Conservation (phyloP, 2,329 filamentous ascomycete species). For the Diplodia corticola region DNA sequence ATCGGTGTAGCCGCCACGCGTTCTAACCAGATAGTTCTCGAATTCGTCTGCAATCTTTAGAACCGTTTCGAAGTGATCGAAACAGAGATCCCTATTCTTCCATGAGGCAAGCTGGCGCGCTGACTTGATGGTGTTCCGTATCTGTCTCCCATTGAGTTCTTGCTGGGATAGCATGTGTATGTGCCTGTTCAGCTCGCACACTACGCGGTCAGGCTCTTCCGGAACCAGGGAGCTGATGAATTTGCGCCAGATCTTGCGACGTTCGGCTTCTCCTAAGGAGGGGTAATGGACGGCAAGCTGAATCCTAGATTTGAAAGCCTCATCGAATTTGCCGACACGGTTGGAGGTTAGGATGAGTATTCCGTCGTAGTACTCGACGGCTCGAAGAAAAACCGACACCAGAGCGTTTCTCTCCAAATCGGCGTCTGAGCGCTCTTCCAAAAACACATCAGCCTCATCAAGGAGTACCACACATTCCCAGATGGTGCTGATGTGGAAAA, state of each 20-base stretch:
- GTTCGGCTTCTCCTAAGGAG: background rate
- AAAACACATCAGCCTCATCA: slow-evolving; percentile 19
- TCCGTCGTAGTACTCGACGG: slow-evolving; percentile 15
- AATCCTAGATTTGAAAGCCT: slow-evolving; percentile 20
- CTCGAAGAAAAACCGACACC: background rate
- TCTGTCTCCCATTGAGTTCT: too few relatives aligned
- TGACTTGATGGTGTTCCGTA: too few relatives aligned
- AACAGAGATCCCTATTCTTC: too few relatives aligned
- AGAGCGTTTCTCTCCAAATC: background rate
- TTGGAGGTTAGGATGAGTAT: slow-evolving; percentile 20
- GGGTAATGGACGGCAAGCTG: slow-evolving; percentile 25
- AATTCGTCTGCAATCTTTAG: too few relatives aligned
- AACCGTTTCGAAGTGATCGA: too few relatives aligned
- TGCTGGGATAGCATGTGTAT: too few relatives aligned
- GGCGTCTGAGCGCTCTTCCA: background rate
- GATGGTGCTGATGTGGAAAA: background rate
- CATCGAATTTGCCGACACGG: background rate
- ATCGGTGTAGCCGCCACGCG: too few relatives aligned
- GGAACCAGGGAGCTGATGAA: slow-evolving; percentile 3
- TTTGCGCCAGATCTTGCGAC: slow-evolving; percentile 19
- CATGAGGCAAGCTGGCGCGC: too few relatives aligned
- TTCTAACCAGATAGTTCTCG: too few relatives aligned
- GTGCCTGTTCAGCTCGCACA: too few relatives aligned
- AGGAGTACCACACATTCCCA: background rate
- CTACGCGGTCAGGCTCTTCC: too few relatives aligned